A percentile compares a stretch with the other conserved stretches of the same genome.
Conservation (phyloP, 140 eudicot species). For the Oenanthe javanica region DNA sequence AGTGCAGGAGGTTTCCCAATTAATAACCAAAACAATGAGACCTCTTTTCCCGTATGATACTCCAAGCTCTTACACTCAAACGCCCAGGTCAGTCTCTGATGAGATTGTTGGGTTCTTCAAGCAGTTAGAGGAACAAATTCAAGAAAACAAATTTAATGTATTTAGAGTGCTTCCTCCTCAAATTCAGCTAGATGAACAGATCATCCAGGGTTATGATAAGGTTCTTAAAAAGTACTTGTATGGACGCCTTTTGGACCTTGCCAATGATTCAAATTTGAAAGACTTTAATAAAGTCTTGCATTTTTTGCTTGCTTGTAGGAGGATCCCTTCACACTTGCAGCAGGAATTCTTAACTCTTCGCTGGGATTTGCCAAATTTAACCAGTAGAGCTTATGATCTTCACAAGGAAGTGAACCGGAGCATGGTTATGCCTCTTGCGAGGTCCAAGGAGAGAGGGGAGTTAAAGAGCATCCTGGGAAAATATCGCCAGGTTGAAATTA, state of each 20-base stretch:
- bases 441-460: constrained; percentile 2
- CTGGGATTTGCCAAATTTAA: neutral
- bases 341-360: neutral
- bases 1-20: neutral
- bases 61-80: neutral
- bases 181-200: neutral
- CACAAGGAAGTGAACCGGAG: constrained; percentile 7
- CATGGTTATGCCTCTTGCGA: neutral
- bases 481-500: neutral
- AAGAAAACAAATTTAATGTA: neutral
- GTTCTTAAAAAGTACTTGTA: neutral
- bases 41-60: neutral
- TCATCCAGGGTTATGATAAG: neutral
- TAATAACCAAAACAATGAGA: neutral
- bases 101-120: constrained; percentile 2
- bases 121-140: neutral
- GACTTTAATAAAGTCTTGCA: neutral
- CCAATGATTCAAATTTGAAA: neutral
- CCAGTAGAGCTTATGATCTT: constrained; percentile 1
- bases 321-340: neutral
- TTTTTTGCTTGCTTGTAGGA: constrained; percentile 2
- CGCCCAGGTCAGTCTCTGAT: neutral
- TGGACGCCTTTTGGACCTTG: constrained; percentile 10
- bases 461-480: neutral
- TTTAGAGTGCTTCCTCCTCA: constrained; percentile 1